Conservation (phyloP, 176 grass and related monocot genomes). For the Triticum dicoccoides region DNA sequence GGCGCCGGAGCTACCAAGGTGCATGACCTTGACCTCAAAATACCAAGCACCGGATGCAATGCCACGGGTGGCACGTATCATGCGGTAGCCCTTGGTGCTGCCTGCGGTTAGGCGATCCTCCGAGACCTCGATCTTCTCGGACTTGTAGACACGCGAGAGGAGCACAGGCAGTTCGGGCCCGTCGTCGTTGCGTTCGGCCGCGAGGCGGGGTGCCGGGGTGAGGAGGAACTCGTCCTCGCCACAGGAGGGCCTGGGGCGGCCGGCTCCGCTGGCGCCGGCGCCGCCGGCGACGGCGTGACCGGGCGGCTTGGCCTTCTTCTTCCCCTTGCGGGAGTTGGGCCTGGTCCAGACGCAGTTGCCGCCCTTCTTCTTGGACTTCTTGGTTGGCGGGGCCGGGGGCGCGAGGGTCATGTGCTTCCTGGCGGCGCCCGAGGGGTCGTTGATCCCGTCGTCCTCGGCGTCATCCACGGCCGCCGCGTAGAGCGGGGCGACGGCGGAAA, state of each 20-base stretch:
- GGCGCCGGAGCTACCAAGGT: slow-evolving; percentile 57
- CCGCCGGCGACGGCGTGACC: not conserved
- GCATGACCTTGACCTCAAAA: slow-evolving; percentile 70
- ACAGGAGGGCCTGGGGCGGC: slow-evolving; percentile 12
- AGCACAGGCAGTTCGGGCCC: slow-evolving; percentile 52
- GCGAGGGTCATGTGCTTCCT: slow-evolving; percentile 41
- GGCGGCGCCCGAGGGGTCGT: slow-evolving; percentile 17
- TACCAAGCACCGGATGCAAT: slow-evolving; percentile 73
- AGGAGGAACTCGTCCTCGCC: slow-evolving; percentile 69
- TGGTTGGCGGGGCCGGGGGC: slow-evolving; percentile 38
- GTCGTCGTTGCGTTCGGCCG: slow-evolving; percentile 64
- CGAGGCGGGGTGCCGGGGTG: slow-evolving; percentile 62
- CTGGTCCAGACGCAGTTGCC: slow-evolving; percentile 77
- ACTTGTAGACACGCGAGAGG: slow-evolving; percentile 80
- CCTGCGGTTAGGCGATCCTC: slow-evolving; percentile 70
- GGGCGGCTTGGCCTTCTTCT: slow-evolving; percentile 67
- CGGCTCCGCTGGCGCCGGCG: not conserved
- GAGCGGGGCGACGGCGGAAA: not conserved
- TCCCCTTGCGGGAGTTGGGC: slow-evolving; percentile 72
- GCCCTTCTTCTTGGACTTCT: slow-evolving; percentile 87
- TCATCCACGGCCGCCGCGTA: slow-evolving; percentile 15
- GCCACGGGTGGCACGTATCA: slow-evolving; percentile 85
- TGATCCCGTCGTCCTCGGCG: slow-evolving; percentile 39
- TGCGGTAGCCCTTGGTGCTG: slow-evolving; percentile 88
- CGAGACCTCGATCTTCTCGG: slow-evolving; percentile 70